Conservation (phyloP, 2,329 filamentous ascomycete genomes). For the Torrubiellomyces zombiae region DNA sequence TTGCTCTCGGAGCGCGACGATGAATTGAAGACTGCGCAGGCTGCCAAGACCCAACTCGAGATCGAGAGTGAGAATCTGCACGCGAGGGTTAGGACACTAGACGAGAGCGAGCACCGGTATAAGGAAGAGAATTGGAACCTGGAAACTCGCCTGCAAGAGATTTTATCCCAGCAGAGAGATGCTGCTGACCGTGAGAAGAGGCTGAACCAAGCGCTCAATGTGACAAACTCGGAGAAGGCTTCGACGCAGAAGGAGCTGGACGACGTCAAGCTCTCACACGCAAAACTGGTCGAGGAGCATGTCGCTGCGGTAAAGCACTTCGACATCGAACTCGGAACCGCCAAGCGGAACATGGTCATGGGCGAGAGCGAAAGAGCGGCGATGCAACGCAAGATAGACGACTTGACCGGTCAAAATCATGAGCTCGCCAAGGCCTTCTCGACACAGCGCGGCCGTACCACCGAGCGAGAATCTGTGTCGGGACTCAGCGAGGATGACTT, state of each 20-base stretch:
- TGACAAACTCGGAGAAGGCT: constrained; percentile 58
- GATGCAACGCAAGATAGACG: constrained; percentile 73
- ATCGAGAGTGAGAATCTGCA: constrained; percentile 64
- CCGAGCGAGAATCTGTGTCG: constrained; percentile 45
- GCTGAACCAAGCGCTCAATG: constrained; percentile 54
- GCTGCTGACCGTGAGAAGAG: constrained; percentile 70
- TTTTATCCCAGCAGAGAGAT: constrained; percentile 57
- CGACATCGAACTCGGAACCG: constrained; percentile 71
- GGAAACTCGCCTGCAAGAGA: constrained; percentile 80
- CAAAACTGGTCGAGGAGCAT: constrained; percentile 70
- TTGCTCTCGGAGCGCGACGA: constrained; percentile 80
- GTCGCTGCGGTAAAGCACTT: constrained; percentile 61
- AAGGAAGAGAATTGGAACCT: constrained; percentile 98
- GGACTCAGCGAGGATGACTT: constrained; percentile 45
- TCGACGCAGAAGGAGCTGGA: constrained; percentile 73
- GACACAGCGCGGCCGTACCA: constrained; percentile 48
- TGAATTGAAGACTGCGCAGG: constrained; percentile 54
- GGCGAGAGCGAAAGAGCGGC: constrained; percentile 64
- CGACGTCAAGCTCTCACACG: constrained; percentile 65
- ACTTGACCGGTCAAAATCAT: constrained; percentile 75
- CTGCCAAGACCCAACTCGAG: constrained; percentile 66
- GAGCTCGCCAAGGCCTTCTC: constrained; percentile 77
- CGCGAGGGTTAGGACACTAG: constrained; percentile 64
- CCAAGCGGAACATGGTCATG: constrained; percentile 63
- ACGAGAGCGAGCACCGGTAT: constrained; percentile 89